These are phyloP conservation scores for Pichia sp. DNA, from an alignment of 1,139 yeast genomes.

Conservation along the genomic window DNA sequence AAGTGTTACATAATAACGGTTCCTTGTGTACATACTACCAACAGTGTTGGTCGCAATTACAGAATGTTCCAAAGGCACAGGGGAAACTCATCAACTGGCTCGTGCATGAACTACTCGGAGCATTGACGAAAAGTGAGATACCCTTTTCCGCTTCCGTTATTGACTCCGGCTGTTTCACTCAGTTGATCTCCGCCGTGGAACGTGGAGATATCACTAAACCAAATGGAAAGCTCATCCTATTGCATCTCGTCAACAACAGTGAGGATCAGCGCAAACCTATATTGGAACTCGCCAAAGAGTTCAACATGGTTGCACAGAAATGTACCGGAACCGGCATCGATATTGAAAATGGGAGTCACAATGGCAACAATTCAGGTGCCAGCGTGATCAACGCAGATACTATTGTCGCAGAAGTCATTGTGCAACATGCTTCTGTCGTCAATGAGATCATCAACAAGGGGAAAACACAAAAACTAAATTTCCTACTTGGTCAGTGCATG, in stretches of 20 bases:
- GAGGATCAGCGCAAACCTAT: constrained; percentile 31
- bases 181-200: constrained; percentile 35
- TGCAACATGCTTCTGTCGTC: constrained; percentile 47
- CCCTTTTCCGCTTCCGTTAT: constrained; percentile 34
- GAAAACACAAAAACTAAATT: constrained; percentile 57
- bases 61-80: constrained; percentile 17
- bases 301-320: constrained; percentile 10
- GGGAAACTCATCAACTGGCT: constrained; percentile 70
- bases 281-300: constrained; percentile 43
- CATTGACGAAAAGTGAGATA: constrained; percentile 46
- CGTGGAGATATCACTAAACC: constrained; percentile 36
- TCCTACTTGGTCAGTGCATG: constrained; percentile 82
- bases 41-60: constrained; percentile 44
- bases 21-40: constrained; percentile 38
- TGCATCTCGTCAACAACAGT: constrained; percentile 48
- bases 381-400: too few species aligned
- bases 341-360: too few species aligned
- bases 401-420: constrained; percentile 46
- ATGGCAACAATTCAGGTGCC: too few species aligned
- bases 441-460: constrained; percentile 51
- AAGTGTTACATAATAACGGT: constrained; percentile 45
- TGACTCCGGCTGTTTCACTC: constrained; percentile 33
- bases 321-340: too few species aligned
- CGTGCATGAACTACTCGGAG: constrained; percentile 73
- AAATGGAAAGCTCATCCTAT: constrained; percentile 59